Conservation (phyloP, 2,329 filamentous ascomycete genomes). For the Phoma sp. region DNA sequence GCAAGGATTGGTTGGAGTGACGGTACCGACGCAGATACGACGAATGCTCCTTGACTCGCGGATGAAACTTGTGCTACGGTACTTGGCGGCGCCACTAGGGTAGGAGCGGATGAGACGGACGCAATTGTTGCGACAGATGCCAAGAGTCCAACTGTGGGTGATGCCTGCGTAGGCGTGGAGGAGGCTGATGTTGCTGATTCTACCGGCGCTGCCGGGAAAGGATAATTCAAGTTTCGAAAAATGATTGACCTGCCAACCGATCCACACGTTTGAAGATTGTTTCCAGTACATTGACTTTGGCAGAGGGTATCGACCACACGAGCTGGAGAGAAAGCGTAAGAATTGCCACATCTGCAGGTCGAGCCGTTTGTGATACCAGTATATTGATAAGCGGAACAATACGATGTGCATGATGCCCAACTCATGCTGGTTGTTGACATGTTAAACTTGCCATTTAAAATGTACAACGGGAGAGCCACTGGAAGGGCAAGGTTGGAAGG, state of each 20-base stretch:
- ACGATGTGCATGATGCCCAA: background rate
- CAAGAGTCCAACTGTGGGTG: too few relatives aligned
- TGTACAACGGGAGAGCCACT: background rate
- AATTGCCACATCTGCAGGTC: slow-evolving; percentile 2
- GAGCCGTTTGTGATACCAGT: background rate
- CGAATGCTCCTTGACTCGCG: too few relatives aligned
- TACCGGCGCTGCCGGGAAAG: background rate
- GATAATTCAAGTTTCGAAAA: background rate
- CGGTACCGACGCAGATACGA: too few relatives aligned
- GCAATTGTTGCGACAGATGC: too few relatives aligned
- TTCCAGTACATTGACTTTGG: background rate
- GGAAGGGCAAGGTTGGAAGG: background rate
- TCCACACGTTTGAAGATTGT: background rate
- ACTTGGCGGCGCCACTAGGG: too few relatives aligned
- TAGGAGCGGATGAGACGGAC: too few relatives aligned
- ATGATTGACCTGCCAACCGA: background rate
- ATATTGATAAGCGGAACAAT: slow-evolving; percentile 1
- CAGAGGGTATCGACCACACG: background rate
- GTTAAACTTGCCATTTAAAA: background rate
- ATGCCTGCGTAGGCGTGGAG: too few relatives aligned
- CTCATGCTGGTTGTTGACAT: background rate
- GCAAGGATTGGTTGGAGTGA: too few relatives aligned
- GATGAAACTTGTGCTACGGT: too few relatives aligned
- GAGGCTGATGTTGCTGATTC: background rate
- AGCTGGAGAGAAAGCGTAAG: background rate